Evolutionary conservation across 768 basidiomycete genomes (phyloP).

Genomic region (Rubroboletus satanas): DNA sequence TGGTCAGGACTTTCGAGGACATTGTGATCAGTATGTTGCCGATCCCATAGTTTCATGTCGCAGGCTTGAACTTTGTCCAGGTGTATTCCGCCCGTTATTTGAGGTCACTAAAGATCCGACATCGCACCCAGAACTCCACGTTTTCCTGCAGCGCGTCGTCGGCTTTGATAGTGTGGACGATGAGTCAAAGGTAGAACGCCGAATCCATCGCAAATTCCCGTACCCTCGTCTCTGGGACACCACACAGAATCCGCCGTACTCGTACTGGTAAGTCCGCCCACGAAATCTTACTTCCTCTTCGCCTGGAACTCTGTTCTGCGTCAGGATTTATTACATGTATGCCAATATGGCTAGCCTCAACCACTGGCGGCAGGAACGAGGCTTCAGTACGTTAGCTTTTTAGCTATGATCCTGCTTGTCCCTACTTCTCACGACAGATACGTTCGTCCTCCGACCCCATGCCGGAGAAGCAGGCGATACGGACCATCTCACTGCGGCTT

Average conservation of each 20-base stretch:
- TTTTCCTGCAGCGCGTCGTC: conserved; percentile 91
- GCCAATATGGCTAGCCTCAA: conserved; percentile 95
- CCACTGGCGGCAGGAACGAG: conserved; percentile 80
- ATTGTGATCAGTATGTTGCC: conserved; percentile 74
- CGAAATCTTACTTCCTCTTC: not conserved
- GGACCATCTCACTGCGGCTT: conserved; percentile 94
- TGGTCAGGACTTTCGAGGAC: conserved; percentile 84
- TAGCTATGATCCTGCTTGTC: conserved; percentile 1
- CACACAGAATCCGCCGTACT: conserved; percentile 86
- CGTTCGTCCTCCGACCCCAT: conserved; percentile 95
- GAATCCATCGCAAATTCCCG: conserved; percentile 92
- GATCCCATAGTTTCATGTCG: not conserved
- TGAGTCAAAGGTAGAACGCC: conserved; percentile 88
- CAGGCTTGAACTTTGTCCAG: conserved; percentile 37
- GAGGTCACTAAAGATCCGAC: conserved; percentile 92
- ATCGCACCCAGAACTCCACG: conserved; percentile 89
- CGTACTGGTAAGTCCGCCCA: conserved; percentile 70
- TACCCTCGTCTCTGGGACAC: conserved; percentile 89
- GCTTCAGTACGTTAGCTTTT: conserved; percentile 73
- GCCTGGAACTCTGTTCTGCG: conserved; percentile 1
- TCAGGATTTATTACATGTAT: conserved; percentile 95
- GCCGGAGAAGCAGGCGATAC: conserved; percentile 98
- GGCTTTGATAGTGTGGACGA: conserved; percentile 99
- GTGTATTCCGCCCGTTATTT: conserved; percentile 89
- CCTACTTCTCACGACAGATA: conserved; percentile 51